Conservation (phyloP, 768 basidiomycete species). For the Tephrocybe sp. region DNA sequence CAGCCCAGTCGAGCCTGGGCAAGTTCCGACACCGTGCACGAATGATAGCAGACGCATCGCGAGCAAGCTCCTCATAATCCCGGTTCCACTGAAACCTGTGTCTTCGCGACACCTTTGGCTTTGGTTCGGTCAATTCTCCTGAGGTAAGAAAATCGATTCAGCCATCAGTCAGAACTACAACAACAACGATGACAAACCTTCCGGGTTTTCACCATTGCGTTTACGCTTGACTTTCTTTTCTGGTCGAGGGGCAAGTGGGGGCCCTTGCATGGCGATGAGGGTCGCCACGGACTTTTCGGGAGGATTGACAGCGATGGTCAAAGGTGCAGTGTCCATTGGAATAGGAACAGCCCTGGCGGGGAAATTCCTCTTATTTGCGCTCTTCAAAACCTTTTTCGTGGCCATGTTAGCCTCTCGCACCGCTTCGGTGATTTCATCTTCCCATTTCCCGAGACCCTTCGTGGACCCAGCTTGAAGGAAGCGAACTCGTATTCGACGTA, state of each 20-base stretch:
- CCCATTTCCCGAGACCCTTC: constrained; percentile 57
- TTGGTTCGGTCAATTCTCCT: constrained; percentile 14
- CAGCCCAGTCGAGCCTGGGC: constrained; percentile 64
- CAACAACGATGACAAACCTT: constrained; percentile 23
- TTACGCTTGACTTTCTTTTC: constrained; percentile 29
- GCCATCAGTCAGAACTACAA: background rate
- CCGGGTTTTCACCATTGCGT: constrained; percentile 28
- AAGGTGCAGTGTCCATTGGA: constrained; percentile 26
- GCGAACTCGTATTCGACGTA: constrained; percentile 52
- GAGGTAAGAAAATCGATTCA: background rate
- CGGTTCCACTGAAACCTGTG: constrained; percentile 80
- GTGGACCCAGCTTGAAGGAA: constrained; percentile 59
- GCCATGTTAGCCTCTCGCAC: constrained; percentile 54
- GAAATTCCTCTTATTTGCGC: constrained; percentile 22
- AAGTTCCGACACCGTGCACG: constrained; percentile 67
- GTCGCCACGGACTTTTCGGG: constrained; percentile 51
- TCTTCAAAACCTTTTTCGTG: constrained; percentile 41
- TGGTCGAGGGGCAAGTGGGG: constrained; percentile 31
- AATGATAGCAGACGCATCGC: constrained; percentile 82
- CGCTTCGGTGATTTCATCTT: constrained; percentile 53
- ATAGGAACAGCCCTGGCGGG: constrained; percentile 18
- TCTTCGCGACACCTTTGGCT: constrained; percentile 38
- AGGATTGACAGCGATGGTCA: constrained; percentile 39
- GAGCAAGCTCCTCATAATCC: constrained; percentile 85
- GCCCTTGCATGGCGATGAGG: constrained; percentile 52